Evolutionary conservation across 2,329 filamentous ascomycete species (phyloP), one percentile per base, ranked within the genome.

Genomic region (Botrytis fabae): DNA sequence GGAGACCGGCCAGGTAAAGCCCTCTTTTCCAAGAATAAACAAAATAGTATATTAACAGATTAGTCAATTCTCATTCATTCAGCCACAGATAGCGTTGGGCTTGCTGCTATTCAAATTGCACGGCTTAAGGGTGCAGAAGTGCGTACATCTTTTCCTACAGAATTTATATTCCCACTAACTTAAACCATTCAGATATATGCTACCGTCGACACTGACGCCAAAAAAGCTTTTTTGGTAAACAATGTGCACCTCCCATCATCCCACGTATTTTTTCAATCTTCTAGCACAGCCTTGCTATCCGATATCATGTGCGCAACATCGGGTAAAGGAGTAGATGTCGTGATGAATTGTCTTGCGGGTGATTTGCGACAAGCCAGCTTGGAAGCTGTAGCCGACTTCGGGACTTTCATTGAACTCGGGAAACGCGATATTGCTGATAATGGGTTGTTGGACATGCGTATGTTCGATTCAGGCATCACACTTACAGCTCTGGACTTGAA

Each of bases 401-500:
- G 83, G 0, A 75, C 79, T 0, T 82, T 84, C 57, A 64, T 84
- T 0, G 82, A 84, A 63, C 76, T 84, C 9, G 81, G 82, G 0
- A 82, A 81, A 57, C 78, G 78, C 1, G 82, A 83, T 42, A 35
- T 74, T 5, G 35, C 73, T 38, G 73, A 74, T 0, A 70, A 78
- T 46, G 66, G 20, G 2, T 46, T 72, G 10, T 72, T 82, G 32
- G 73, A 63, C 70, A 80, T 80, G 79, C 68, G 69, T 20, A 63
- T 73, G 6, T 82, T 80, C 44, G 65, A 73, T 28, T 71, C 72
- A 4, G 80, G 80, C 69, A 32, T 69, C 40, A 71, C 70, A 6
- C 74, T 22, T 46, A 73, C 46, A 8, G 69, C n/a, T 77, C 78
- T 73, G 16, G 74, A 60, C 63, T 54, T 44, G 62, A 48, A 25